phyloP scores from a whole-genome alignment of 257 asterid genomes.

The Nicotiana tabacum region DNA sequence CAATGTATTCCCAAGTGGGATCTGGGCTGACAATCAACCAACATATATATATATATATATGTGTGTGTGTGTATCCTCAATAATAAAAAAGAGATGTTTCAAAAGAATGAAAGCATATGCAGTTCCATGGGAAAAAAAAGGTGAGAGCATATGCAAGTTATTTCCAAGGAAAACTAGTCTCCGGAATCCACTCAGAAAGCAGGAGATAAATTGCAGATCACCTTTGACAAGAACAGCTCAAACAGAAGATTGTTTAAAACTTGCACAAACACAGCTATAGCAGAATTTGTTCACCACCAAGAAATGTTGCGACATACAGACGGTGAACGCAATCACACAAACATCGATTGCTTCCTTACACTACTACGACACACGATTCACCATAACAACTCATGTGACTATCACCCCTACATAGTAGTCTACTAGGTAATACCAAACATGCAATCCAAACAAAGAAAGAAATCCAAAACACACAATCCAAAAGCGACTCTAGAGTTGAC shows the following conservation, averaged over 20 bases:
- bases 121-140: no score
- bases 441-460: background rate
- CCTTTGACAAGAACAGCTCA: background rate
- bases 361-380: background rate
- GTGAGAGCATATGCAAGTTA: no score
- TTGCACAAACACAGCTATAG: background rate
- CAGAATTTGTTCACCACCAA: background rate
- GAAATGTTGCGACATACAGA: background rate
- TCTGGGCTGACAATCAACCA: no score
- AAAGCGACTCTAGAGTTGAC: background rate
- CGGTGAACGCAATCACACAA: background rate
- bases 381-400: background rate
- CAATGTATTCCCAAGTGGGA: no score
- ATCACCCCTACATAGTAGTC: background rate
- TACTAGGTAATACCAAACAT: background rate
- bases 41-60: no score
- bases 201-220: background rate
- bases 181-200: no score
- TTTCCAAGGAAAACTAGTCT: no score
- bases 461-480: background rate
- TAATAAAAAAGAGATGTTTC: no score
- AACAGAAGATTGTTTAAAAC: background rate
- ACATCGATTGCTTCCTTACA: background rate
- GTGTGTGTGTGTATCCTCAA: no score
- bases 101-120: no score